Conservation (phyloP, 257 asterid genomes). For the Ilex aquifolium region DNA sequence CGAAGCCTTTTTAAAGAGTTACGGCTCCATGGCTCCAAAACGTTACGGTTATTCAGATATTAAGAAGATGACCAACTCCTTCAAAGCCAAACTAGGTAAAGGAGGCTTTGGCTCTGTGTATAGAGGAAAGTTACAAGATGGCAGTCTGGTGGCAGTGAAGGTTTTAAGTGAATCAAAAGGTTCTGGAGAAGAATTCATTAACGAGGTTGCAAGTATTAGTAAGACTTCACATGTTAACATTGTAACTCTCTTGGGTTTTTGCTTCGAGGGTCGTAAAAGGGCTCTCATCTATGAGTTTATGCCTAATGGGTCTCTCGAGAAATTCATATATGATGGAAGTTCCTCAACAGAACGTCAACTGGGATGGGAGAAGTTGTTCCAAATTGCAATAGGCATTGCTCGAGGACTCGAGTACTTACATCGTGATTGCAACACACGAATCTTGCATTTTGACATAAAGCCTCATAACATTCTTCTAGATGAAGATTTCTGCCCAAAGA, state of each 20-base stretch:
- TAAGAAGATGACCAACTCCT: background rate
- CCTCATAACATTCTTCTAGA: conserved; percentile 36
- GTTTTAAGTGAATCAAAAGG: no score
- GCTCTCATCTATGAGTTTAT: conserved; percentile 39
- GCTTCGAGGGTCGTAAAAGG: conserved; percentile 24
- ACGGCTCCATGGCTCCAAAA: conserved; percentile 11
- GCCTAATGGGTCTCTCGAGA: conserved; percentile 35
- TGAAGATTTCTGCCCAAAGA: conserved; percentile 26
- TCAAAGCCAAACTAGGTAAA: conserved; percentile 21
- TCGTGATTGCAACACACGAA: conserved; percentile 20
- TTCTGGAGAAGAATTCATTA: no score
- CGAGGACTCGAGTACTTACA: conserved; percentile 37
- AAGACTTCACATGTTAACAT: no score
- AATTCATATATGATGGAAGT: conserved; percentile 11
- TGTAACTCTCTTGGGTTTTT: conserved; percentile 7
- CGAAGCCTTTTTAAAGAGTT: conserved; percentile 8
- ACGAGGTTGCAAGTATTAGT: no score
- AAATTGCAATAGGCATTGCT: conserved; percentile 33
- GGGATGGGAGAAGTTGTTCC: conserved; percentile 8
- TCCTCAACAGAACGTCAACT: background rate
- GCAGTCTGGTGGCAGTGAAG: background rate
- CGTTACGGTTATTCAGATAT: conserved; percentile 20
- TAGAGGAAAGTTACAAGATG: conserved; percentile 21
- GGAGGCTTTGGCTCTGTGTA: conserved; percentile 34
- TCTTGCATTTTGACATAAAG: conserved; percentile 33